These are phyloP conservation scores for Starmerella gropengiesseri DNA, from an alignment of 805 yeast genomes.

Conservation along the genomic window DNA sequence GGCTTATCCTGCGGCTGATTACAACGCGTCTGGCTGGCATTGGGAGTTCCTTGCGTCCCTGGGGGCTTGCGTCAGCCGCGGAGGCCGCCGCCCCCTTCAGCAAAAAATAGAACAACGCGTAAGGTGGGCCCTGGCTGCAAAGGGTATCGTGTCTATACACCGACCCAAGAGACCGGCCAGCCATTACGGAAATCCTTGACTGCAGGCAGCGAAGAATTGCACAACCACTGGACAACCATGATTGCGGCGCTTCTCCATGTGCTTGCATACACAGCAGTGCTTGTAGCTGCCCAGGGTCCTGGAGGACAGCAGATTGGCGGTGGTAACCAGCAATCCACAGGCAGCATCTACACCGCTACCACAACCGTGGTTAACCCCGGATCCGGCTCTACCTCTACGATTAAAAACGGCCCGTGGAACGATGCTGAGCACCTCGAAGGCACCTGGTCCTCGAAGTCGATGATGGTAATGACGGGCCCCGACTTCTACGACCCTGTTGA, in stretches of 20 bases:
- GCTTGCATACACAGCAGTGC: neutral
- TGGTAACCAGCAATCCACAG: conserved; percentile 2
- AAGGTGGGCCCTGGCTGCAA: neutral
- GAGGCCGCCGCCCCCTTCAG: too few species aligned
- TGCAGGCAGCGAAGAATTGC: neutral
- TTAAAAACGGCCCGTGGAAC: conserved; percentile 24
- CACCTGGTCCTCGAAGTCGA: conserved; percentile 92
- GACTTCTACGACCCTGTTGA: conserved; percentile 88
- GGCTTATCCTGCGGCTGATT: too few species aligned
- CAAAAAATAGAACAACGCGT: conserved; percentile 6
- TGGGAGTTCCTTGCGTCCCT: too few species aligned
- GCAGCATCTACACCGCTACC: conserved; percentile 3
- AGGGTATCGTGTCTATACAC: conserved; percentile 2
- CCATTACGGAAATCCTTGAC: conserved; percentile 1
- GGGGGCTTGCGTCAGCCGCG: too few species aligned
- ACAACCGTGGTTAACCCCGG: conserved; percentile 1
- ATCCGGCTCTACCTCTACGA: conserved; percentile 12
- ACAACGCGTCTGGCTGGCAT: too few species aligned
- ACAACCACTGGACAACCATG: neutral
- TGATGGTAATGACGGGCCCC: conserved; percentile 93
- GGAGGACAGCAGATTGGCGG: conserved; percentile 3
- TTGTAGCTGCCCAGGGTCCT: conserved; percentile 4
- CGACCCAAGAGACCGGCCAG: too few species aligned
- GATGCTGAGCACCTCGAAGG: conserved; percentile 44
- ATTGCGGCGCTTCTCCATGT: conserved; percentile 5